A percentile compares a stretch with the other conserved stretches of the same genome.
Evolutionary conservation across 2,329 filamentous ascomycete genomes (phyloP).

Genomic region (Emergomyces pasteurianus): DNA sequence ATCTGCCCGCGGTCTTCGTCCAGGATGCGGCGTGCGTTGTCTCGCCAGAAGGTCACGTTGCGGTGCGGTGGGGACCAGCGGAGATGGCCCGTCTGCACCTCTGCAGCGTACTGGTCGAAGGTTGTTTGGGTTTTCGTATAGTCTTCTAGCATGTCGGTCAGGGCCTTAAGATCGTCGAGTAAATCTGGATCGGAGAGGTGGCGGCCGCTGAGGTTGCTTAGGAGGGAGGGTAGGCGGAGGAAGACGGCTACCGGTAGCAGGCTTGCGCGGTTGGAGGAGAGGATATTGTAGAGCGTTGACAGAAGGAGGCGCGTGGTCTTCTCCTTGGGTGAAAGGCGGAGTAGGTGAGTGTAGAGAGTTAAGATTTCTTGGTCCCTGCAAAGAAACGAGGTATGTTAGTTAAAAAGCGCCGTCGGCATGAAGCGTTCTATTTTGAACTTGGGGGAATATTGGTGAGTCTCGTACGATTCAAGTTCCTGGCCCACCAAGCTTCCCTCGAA

Average conservation of each 20-base stretch:
- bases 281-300: slow-evolving; percentile 78
- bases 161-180: slow-evolving; percentile 35
- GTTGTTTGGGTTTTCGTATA: slow-evolving; percentile 62
- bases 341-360: slow-evolving; percentile 78
- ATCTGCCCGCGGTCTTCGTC: slow-evolving; percentile 71
- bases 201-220: slow-evolving; percentile 45
- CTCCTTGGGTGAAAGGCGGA: slow-evolving; percentile 89
- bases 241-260: slow-evolving; percentile 75
- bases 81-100: slow-evolving; percentile 74
- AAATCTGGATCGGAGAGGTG: slow-evolving; percentile 39
- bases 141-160: slow-evolving; percentile 64
- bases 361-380: slow-evolving; percentile 82
- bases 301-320: slow-evolving; percentile 90
- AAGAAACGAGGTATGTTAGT: slow-evolving; percentile 9
- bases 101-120: slow-evolving; percentile 61
- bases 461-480: slow-evolving; percentile 75
- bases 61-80: slow-evolving; percentile 89
- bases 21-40: slow-evolving; percentile 78
- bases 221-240: slow-evolving; percentile 59
- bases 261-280: slow-evolving; percentile 56
- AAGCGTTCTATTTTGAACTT: not conserved
- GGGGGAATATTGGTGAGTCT: slow-evolving; percentile 6
- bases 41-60: slow-evolving; percentile 77
- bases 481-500: slow-evolving; percentile 66
- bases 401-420: not conserved